Evolutionary conservation across 805 yeast genomes (phyloP).

Genomic region (Ogataea neopini): DNA sequence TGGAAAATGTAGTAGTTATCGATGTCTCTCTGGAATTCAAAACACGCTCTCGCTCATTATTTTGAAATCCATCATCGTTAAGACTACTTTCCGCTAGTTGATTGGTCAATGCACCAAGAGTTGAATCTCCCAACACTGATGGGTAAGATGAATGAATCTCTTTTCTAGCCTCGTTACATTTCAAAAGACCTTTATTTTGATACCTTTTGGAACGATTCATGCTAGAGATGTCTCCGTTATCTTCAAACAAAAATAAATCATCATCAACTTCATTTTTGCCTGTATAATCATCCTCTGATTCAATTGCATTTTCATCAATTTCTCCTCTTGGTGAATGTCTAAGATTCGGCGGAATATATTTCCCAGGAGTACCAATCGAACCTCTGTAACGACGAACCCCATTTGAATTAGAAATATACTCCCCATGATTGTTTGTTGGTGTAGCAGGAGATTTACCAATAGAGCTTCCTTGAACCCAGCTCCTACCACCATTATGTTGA

Average conservation of each 20-base stretch:
- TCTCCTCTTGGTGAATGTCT: constrained; percentile 45
- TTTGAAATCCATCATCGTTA: not conserved
- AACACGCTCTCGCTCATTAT: not conserved
- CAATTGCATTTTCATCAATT: constrained; percentile 22
- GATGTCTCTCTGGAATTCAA: constrained; percentile 31
- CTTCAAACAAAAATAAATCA: constrained; percentile 43
- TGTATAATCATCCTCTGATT: constrained; percentile 33
- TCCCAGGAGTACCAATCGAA: constrained; percentile 44
- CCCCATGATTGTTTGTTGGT: constrained; percentile 8
- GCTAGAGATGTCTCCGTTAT: constrained; percentile 15
- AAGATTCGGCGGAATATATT: constrained; percentile 72
- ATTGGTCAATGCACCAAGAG: constrained; percentile 19
- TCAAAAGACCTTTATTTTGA: constrained; percentile 1
- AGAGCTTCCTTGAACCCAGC: constrained; percentile 24
- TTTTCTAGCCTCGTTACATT: constrained; percentile 14
- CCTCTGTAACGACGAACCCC: constrained; percentile 20
- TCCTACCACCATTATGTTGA: constrained; percentile 5
- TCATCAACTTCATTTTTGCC: constrained; percentile 28
- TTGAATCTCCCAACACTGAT: constrained; percentile 22
- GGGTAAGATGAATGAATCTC: constrained; percentile 23
- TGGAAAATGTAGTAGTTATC: constrained; percentile 27
- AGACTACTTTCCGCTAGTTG: constrained; percentile 21
- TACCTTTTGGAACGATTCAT: not conserved
- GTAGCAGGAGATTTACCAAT: constrained; percentile 22
- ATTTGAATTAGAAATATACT: not conserved